Base-by-base conservation (phyloP, 495 filamentous ascomycete genomes). In the Rhypophila decipiens region DNA sequence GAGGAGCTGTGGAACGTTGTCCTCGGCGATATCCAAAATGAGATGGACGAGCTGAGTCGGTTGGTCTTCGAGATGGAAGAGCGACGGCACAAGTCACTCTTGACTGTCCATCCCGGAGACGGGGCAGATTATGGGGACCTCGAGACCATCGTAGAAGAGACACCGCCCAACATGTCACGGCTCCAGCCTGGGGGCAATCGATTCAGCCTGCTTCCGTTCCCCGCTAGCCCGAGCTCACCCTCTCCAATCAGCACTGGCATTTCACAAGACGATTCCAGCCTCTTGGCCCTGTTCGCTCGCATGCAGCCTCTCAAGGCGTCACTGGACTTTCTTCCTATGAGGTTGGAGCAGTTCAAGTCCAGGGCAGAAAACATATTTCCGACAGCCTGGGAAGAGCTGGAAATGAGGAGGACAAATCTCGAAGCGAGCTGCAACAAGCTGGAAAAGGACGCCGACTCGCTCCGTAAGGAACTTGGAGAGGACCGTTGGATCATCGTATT, bases 31-130 rank as follows among this genome's bases (percentile, higher is more conserved):
- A 96, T 98, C 37, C 86, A 87, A 31, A 78, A 84, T 44, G 93
- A 98, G 65, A 79, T 96, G 63, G 88, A 95, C 49, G 84, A 84
- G 8, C 78, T 96, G 11, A 79, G 80, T 60, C 75, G 82, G 24
- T 69, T 94, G 34, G 85, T 97, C 27, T 96, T 96, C 55, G 90
- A 97, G 61, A 94, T 97, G 87, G 91, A 98, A 65, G 91, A 96
- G 66, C 81, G 85, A 46, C 73, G 93, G 35, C 90, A 97, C 56
- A 83, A 78, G 65, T 80, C 77, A 39, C 69, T 85, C 52, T 69
- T 81, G 57, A 74, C 76, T 27, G 80, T 84, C 44, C 61, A 71
- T 1, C 68, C 61, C n/a, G 70, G 66, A 4, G 78, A 82, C 29
- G 77, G 76, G 10, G 71, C 95, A 36, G 93, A 96, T 59, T 83